These are phyloP conservation scores for Fusarium sp. DNA, from an alignment of 2,329 filamentous ascomycete species.

Conservation along the genomic window DNA sequence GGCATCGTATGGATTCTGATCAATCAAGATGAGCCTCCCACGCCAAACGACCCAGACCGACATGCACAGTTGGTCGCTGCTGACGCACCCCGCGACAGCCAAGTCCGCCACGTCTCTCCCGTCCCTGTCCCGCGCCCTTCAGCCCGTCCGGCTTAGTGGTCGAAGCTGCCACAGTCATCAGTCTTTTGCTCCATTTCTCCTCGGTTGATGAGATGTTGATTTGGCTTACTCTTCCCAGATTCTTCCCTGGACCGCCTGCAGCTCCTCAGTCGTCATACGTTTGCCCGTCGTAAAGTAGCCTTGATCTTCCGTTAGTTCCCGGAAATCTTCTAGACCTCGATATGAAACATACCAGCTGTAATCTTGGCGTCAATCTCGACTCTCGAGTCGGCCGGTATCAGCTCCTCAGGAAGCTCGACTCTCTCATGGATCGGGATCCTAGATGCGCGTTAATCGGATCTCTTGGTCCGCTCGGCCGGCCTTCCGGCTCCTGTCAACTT, in stretches of 20 bases:
- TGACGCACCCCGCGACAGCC: constrained; percentile 39
- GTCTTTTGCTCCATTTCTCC: constrained; percentile 21
- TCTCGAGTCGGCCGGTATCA: constrained; percentile 93
- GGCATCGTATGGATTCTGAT: constrained; percentile 37
- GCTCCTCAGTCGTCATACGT: constrained; percentile 87
- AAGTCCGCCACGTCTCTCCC: constrained; percentile 14
- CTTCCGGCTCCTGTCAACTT: constrained; percentile 43
- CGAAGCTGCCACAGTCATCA: constrained; percentile 52
- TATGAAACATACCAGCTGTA: constrained; percentile 77
- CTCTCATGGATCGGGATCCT: constrained; percentile 89
- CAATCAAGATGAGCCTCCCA: constrained; percentile 41
- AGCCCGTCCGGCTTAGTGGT: constrained; percentile 49
- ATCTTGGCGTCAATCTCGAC: constrained; percentile 99
- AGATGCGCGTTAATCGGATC: constrained; percentile 26
- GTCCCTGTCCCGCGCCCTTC: constrained; percentile 16
- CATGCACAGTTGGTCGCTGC: constrained; percentile 38
- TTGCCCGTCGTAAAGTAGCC: constrained; percentile 89
- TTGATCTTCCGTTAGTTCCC: constrained; percentile 46
- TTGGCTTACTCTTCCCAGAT: constrained; percentile 83
- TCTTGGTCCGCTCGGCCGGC: constrained; percentile 4
- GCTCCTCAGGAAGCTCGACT: constrained; percentile 90
- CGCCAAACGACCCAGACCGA: constrained; percentile 41
- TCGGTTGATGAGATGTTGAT: constrained; percentile 15
- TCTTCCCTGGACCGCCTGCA: constrained; percentile 86
- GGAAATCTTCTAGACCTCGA: constrained; percentile 7